Base-by-base conservation (phyloP, 306 rosid genomes). In the Inga oerstediana region DNA sequence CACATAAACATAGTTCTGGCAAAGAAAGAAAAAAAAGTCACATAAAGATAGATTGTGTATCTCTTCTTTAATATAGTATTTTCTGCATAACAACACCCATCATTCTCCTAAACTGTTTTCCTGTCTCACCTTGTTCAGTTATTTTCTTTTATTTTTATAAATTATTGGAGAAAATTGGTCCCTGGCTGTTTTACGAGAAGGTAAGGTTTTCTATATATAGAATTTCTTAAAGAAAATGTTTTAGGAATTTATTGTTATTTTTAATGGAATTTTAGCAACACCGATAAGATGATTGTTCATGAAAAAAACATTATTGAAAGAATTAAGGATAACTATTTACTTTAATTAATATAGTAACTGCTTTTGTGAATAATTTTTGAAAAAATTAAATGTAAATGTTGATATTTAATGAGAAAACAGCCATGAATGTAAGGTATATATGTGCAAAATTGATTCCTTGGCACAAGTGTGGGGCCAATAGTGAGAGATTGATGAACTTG, bases 61-160 rank as follows among this genome's bases (percentile, higher is more conserved):
- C 4, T 20, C 27, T 56, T 2, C 54, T 56, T 12, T 20, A 1
- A 54, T 56, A 1, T 20, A 8, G 30, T 56, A 7, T 19, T n/a
- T 56, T 56, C 10, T 56, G 24, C 4, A 56, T 20, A 56, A 24
- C 30, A 20, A 24, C 30, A 20, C 30, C 11, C 62, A 54, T 58
- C 65, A n/a, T 59, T 24, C 66, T 58, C 65, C 37, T 46, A 54
- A 80, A 80, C 67, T 89, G 80, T 84, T 65, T 76, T 73, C 80
- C 10, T 54, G 76, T 62, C 85, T n/a, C 83, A 82, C 75, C 79
- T 79, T 89, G 10, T 90, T 88, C 86, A 84, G 77, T 84, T 86
- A 68, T 68, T 59, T 34, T 75, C 52, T 34, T 22, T 81, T 22
- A 62, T 77, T 68, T 27, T 72, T 75, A 30, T 74, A 19, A 56